Percentiles rank a stretch among this genome's conserved stretches.
phyloP scores from a whole-genome alignment of 192 early-diverging fungal species.

The Kickxella alabastrina region DNA sequence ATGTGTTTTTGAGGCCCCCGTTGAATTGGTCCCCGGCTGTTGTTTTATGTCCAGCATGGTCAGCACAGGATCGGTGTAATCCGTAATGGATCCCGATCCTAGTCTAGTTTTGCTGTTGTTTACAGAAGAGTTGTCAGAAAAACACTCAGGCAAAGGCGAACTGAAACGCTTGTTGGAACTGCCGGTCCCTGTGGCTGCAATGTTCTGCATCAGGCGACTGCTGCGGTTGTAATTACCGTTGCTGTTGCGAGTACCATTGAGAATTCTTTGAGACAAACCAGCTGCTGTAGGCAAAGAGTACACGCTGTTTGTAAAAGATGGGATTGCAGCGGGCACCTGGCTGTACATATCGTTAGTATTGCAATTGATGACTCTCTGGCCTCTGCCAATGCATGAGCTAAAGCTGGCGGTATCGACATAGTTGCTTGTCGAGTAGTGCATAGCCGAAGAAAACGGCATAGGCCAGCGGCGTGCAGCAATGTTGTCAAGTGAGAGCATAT shows the following conservation, averaged over 20 bases:
- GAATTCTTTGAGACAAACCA: background rate
- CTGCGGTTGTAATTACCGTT: background rate
- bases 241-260: background rate
- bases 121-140: slow-evolving; percentile 7
- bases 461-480: too few species aligned
- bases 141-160: slow-evolving; percentile 1
- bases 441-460: slow-evolving; percentile 1
- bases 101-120: background rate
- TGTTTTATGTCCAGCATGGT: background rate
- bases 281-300: background rate
- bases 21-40: too few species aligned
- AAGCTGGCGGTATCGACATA: slow-evolving; percentile 1
- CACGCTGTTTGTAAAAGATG: background rate
- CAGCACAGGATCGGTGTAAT: slow-evolving; percentile 6
- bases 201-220: slow-evolving; percentile 26
- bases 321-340: background rate
- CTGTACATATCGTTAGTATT: background rate
- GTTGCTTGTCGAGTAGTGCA: slow-evolving; percentile 2
- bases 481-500: too few species aligned
- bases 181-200: slow-evolving; percentile 36
- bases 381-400: slow-evolving; percentile 6
- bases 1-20: too few species aligned
- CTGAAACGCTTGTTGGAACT: too few species aligned
- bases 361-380: background rate
- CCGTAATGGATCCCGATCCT: slow-evolving; percentile 1